Conservation (phyloP, 768 basidiomycete genomes). For the Kwoniella shandongensis region DNA sequence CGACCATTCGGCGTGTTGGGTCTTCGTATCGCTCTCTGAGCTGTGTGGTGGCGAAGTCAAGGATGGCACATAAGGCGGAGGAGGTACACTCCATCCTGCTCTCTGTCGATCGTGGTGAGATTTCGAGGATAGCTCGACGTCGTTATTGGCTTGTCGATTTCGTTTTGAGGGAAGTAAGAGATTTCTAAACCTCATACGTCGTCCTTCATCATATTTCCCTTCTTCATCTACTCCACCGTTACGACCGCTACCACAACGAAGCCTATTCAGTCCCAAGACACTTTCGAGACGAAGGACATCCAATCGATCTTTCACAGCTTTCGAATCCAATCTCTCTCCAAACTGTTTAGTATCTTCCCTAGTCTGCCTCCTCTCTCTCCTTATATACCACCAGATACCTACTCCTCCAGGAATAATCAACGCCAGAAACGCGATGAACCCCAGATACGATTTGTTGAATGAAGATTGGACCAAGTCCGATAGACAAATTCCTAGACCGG, state of each 20-base stretch:
- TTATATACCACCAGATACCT: conserved; percentile 34
- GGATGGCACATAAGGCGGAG: conserved; percentile 15
- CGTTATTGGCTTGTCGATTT: not conserved
- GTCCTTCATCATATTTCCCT: conserved; percentile 10
- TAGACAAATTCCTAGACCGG: conserved; percentile 35
- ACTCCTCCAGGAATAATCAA: conserved; percentile 16
- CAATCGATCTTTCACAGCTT: conserved; percentile 20
- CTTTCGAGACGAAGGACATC: conserved; percentile 23
- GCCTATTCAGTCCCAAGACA: conserved; percentile 30
- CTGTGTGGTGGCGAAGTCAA: not conserved
- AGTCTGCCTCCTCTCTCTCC: conserved; percentile 30
- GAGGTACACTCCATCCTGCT: conserved; percentile 6
- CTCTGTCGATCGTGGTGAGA: not conserved
- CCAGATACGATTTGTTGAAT: conserved; percentile 16
- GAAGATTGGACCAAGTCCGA: conserved; percentile 21
- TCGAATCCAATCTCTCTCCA: conserved; percentile 32
- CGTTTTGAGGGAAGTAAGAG: conserved; percentile 14
- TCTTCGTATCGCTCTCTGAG: too few species aligned
- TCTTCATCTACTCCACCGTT: not conserved
- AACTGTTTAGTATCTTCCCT: conserved; percentile 39
- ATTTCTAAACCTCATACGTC: conserved; percentile 18
- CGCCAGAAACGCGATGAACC: conserved; percentile 24
- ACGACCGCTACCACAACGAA: conserved; percentile 3
- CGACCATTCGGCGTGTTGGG: too few species aligned
- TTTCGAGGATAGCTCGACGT: not conserved